These are phyloP conservation scores for Populus hybrid DNA, from an alignment of 441 rosid genomes.

Conservation along the genomic window DNA sequence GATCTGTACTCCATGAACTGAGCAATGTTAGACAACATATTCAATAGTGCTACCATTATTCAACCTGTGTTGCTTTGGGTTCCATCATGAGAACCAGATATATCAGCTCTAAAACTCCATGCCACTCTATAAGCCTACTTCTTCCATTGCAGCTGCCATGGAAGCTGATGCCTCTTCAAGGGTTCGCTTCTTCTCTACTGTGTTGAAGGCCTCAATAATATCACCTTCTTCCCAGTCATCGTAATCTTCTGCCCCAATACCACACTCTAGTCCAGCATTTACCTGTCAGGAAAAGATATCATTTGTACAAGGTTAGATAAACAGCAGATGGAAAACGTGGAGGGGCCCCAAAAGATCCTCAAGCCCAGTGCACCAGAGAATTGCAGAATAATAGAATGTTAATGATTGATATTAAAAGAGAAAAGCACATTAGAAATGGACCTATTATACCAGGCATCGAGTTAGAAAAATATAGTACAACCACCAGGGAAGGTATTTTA, in stretches of 20 bases:
- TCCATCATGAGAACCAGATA: constrained; percentile 3
- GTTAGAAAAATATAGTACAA: neutral
- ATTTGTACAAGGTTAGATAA: neutral
- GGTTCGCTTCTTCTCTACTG: constrained; percentile 74
- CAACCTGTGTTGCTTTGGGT: neutral
- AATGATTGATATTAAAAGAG: neutral
- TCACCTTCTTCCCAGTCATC: constrained; percentile 85
- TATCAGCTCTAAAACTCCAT: neutral
- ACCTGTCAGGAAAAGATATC: constrained; percentile 43
- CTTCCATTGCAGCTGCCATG: constrained; percentile 80
- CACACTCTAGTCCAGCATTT: constrained; percentile 83
- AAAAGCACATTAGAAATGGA: neutral
- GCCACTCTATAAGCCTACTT: constrained; percentile 34
- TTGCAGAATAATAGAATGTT: neutral
- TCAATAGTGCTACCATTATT: neutral
- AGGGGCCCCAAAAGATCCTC: neutral
- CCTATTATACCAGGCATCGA: neutral
- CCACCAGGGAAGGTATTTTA: neutral
- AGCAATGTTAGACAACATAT: neutral
- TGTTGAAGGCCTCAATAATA: constrained; percentile 64
- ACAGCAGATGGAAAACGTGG: neutral
- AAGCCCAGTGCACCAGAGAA: neutral
- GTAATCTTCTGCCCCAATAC: constrained; percentile 64
- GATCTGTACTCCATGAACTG: neutral
- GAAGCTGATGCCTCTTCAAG: constrained; percentile 97